A percentile compares a stretch with the other conserved stretches of the same genome.
Evolutionary conservation across 495 filamentous ascomycete genomes (phyloP).

Genomic region (Cairneyella variabilis): DNA sequence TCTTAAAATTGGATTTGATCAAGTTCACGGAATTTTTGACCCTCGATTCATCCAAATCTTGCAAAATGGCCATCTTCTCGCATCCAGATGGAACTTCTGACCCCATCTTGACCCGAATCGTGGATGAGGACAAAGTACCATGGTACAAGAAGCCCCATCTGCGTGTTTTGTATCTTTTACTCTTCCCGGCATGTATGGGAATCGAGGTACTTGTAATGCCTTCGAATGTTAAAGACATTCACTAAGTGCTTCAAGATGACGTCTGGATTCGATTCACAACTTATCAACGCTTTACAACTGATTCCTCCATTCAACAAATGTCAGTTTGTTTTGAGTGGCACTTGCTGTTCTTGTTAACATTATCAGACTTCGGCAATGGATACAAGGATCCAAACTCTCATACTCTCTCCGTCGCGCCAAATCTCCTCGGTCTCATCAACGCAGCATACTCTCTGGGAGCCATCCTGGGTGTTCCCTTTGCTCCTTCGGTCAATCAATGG

Average conservation of each 20-base stretch:
- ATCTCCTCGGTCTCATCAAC: background rate
- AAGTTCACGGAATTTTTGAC: too few species aligned
- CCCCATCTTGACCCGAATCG: conserved; percentile 50
- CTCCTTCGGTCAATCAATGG: conserved; percentile 49
- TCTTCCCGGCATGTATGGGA: conserved; percentile 65
- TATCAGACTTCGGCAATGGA: too few species aligned
- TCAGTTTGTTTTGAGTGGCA: too few species aligned
- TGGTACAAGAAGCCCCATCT: conserved; percentile 66
- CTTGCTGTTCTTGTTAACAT: too few species aligned
- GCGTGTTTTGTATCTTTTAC: conserved; percentile 53
- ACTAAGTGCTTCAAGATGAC: conserved; percentile 45
- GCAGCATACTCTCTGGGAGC: conserved; percentile 37
- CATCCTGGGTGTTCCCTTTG: conserved; percentile 54
- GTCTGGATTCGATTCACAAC: conserved; percentile 66
- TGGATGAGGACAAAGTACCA: conserved; percentile 47
- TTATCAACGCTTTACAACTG: conserved; percentile 67
- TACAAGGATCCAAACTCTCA: too few species aligned
- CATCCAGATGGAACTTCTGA: conserved; percentile 26
- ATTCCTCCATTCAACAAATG: conserved; percentile 33
- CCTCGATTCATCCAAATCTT: too few species aligned
- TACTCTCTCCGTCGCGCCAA: too few species aligned
- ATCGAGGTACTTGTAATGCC: conserved; percentile 27
- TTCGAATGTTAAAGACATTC: background rate
- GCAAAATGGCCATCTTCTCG: background rate
- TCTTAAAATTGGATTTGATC: too few species aligned